These are phyloP conservation scores for Obba rivulosa DNA, from an alignment of 768 basidiomycete genomes.

Conservation along the genomic window DNA sequence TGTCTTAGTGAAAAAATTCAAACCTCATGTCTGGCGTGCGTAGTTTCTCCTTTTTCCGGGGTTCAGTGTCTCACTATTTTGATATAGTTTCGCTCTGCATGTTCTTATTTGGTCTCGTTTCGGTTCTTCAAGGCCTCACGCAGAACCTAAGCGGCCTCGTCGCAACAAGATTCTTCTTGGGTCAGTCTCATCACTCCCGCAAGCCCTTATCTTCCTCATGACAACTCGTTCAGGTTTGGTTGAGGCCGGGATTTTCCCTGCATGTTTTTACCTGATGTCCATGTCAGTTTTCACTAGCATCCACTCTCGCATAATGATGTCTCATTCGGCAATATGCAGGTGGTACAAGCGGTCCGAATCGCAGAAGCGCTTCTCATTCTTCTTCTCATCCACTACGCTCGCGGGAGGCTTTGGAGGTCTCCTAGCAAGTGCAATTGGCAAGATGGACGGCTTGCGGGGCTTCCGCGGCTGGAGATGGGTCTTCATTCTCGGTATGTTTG, in stretches of 20 bases:
- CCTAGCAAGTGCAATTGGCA: slow-evolving; percentile 27
- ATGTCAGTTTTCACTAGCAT: not conserved
- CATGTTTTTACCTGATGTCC: slow-evolving; percentile 7
- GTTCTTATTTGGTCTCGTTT: slow-evolving; percentile 32
- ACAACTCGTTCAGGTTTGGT: slow-evolving; percentile 13
- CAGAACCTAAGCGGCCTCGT: slow-evolving; percentile 31
- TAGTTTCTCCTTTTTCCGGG: not conserved
- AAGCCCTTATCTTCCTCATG: not conserved
- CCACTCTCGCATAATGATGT: not conserved
- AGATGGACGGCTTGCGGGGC: slow-evolving; percentile 27
- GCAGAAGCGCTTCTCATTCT: slow-evolving; percentile 30
- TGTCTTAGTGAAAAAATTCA: slow-evolving; percentile 27
- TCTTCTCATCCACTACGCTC: slow-evolving; percentile 34
- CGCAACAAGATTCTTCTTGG: slow-evolving; percentile 33
- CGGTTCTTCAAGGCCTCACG: slow-evolving; percentile 27
- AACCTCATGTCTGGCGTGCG: slow-evolving; percentile 30
- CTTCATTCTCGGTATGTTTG: slow-evolving; percentile 24
- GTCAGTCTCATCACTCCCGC: slow-evolving; percentile 12
- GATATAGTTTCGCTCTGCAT: slow-evolving; percentile 29
- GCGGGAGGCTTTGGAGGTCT: slow-evolving; percentile 34
- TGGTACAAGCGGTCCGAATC: slow-evolving; percentile 34
- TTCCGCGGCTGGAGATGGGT: slow-evolving; percentile 28
- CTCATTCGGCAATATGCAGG: slow-evolving; percentile 29
- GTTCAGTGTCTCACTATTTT: no score
- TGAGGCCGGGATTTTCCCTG: slow-evolving; percentile 27